Evolutionary conservation across 225 moss, liverwort and hornwort species (phyloP).

Genomic region (Sphagnum contortum): DNA sequence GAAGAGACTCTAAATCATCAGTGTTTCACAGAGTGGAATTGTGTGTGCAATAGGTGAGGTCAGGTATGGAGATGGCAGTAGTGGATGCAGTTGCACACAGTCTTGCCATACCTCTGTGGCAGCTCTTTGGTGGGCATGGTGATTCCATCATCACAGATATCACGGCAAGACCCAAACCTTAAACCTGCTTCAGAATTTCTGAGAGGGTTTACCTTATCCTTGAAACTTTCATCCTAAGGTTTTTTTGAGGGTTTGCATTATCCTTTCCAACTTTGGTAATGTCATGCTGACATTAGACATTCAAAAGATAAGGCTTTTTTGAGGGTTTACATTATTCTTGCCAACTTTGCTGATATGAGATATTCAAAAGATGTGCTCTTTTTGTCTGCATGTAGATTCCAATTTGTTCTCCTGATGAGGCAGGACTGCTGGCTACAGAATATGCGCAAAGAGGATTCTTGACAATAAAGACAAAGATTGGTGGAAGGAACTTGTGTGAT

Average conservation of each 20-base stretch:
- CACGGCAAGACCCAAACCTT: constrained; percentile 36
- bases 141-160: constrained; percentile 64
- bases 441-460: constrained; percentile 62
- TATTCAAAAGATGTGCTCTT: not conserved
- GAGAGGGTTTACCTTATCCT: not conserved
- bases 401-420: constrained; percentile 62
- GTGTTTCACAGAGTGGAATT: not conserved
- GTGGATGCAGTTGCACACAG: constrained; percentile 76
- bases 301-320: not conserved
- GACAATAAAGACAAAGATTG: constrained; percentile 83
- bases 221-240: no score
- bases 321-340: not conserved
- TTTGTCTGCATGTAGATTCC: constrained; percentile 49
- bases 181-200: not conserved
- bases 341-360: not conserved
- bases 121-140: constrained; percentile 69
- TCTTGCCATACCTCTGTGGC: constrained; percentile 69
- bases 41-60: constrained; percentile 53
- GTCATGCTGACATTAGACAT: not conserved
- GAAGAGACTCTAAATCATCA: not conserved
- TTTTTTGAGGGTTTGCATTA: no score
- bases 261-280: no score
- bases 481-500: constrained; percentile 49
- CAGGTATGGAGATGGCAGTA: constrained; percentile 92
- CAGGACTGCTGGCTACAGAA: constrained; percentile 53